These are phyloP conservation scores for Taiwanofungus camphoratus DNA, from an alignment of 1,284 basidiomycete genomes.

Conservation along the genomic window DNA sequence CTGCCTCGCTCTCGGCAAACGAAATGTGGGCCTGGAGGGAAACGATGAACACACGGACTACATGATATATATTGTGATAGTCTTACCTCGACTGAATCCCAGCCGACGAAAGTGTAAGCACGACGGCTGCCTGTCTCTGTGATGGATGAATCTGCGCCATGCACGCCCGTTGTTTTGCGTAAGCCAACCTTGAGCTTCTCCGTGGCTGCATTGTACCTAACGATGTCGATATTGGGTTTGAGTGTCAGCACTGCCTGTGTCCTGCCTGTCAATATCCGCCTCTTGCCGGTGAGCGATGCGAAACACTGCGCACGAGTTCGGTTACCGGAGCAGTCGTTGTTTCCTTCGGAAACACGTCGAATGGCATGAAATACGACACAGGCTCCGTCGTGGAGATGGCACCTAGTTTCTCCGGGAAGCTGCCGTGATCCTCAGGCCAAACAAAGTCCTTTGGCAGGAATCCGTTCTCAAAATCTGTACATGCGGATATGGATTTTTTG, in stretches of 20 bases:
- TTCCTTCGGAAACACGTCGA: neutral
- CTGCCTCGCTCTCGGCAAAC: neutral
- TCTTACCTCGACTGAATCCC: constrained; percentile 1
- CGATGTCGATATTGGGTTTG: neutral
- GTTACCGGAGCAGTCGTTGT: constrained; percentile 3
- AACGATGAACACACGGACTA: neutral
- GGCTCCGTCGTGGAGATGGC: constrained; percentile 1
- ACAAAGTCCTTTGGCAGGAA: constrained; percentile 6
- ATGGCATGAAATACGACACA: constrained; percentile 2
- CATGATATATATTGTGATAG: too few species aligned
- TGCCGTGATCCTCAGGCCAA: constrained; percentile 7
- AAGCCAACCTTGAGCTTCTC: neutral
- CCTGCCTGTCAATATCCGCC: neutral
- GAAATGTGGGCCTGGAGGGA: neutral
- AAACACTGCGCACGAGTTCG: constrained; percentile 1
- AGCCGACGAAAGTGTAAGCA: constrained; percentile 3
- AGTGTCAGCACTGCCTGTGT: constrained; percentile 1
- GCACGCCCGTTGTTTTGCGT: neutral
- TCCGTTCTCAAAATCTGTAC: constrained; percentile 4
- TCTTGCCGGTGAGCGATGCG: neutral
- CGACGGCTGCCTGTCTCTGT: neutral
- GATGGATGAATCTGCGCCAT: neutral
- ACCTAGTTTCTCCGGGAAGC: constrained; percentile 2
- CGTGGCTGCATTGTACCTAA: neutral
- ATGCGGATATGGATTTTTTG: neutral